Base-by-base conservation (phyloP, 2,329 filamentous ascomycete genomes). In the Ophiocordyceps australis region DNA sequence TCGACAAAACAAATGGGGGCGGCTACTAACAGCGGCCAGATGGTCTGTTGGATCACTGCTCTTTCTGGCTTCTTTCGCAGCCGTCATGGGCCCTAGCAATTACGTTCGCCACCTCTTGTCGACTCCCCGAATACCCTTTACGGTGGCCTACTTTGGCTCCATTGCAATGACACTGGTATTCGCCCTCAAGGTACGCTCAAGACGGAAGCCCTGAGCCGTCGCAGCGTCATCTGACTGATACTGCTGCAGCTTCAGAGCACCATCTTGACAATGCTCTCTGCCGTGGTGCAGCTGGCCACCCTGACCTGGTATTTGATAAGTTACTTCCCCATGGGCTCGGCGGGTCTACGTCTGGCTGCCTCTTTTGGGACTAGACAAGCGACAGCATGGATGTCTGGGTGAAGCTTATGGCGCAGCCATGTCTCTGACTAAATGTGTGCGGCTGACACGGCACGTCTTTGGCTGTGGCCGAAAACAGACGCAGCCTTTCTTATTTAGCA, bases 311-410 rank as follows among this genome's bases (percentile, higher is more conserved):
- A 95, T 54, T 63, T 94, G 24, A 74, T 95, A 50, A 92, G 81
- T 54, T 98, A 98, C 52, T 95, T 95, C 43, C 89, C 89, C 15
- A 93, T 95, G 85, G 89, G 89, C 21, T 80, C 79, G 30, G 79
- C 75, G 28, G 82, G 89, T 22, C 56, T 98, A 36, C 75, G 86
- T 31, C 70, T 93, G 37, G 83, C 83, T 30, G 81, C 83, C 22
- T 73, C 72, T 4, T 89, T 93, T 45, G 89, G 86, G 14, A 80
- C 77, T 13, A 75, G 74, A 44, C 69, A 85, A 43, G 79, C 91
- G 20, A 68, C 81, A 5, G 69, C 83, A 27, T 95, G 86, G 89
- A 75, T 94, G 69, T 74, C 68, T 24, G 74, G 78, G 31, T 93
- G 33, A 40, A n/a, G n/a, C n/a, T n/a, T n/a, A 22, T 22, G 13